Conservation (phyloP, 1,284 basidiomycete genomes). For the Cerioporus squamosus region DNA sequence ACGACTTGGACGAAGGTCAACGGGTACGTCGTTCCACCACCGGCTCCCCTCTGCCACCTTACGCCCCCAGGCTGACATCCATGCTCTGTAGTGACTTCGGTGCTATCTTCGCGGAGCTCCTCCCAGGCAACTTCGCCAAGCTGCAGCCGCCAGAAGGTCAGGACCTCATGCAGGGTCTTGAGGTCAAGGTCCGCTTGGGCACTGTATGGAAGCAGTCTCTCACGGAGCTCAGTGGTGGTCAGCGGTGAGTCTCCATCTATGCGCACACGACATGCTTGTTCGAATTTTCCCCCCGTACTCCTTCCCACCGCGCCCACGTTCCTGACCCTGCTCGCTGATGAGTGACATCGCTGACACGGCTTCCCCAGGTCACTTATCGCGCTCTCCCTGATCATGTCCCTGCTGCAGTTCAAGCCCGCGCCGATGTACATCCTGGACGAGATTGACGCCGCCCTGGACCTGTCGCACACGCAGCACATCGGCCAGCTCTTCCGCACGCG, state of each 20-base stretch:
- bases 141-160: constrained; percentile 93
- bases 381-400: constrained; percentile 95
- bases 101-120: constrained; percentile 92
- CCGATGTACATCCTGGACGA: constrained; percentile 99
- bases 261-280: not conserved
- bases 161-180: constrained; percentile 93
- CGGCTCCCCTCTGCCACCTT: constrained; percentile 8
- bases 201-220: constrained; percentile 97
- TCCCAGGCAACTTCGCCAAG: constrained; percentile 97
- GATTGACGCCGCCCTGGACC: constrained; percentile 95
- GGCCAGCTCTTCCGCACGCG: constrained; percentile 95
- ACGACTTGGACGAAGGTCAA: constrained; percentile 98
- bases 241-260: constrained; percentile 66
- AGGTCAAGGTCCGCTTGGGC: constrained; percentile 96
- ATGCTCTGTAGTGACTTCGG: constrained; percentile 82
- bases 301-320: not conserved
- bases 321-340: too few species aligned
- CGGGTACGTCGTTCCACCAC: constrained; percentile 54
- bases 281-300: not conserved
- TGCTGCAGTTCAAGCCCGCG: constrained; percentile 99
- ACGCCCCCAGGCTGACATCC: not conserved
- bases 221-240: constrained; percentile 96
- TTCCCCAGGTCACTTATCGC: constrained; percentile 87
- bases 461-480: constrained; percentile 97
- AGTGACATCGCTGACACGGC: too few species aligned